Evolutionary conservation across 257 asterid species (phyloP), one percentile per base, ranked within the genome.

Genomic region (Solanum piurae): DNA sequence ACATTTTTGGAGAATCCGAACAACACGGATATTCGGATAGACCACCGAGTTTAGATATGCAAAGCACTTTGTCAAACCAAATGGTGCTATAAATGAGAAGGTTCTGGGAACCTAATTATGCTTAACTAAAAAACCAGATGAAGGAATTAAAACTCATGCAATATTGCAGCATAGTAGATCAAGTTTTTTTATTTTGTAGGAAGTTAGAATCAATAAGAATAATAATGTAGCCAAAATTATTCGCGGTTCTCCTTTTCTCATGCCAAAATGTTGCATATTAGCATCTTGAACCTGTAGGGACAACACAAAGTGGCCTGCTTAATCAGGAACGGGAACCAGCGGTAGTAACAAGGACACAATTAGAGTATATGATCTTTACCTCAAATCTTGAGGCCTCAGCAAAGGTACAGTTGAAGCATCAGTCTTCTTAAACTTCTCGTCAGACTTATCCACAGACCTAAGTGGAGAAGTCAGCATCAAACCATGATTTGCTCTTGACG

Each of bases 391-490:
- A 87, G 99, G 98, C 75, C 98, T 94, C 91, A 97, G 87, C 91
- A 95, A 84, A 88, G 99, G 96, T 87, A 90, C 91, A 69, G 90
- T 91, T 49, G 94, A 88, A 73, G 91, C 87, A 86, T 92, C 90
- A 9, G 86, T 90, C 46, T 91, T 89, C 86, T 89, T 90, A 87
- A 83, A 86, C 71, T 90, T 95, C 86, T 90, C 95, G 25, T 90
- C 94, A 29, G 92, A 85, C 83, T 87, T 92, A 86, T 92, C 88
- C 88, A 92, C 92, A 84, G 95, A 93, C 87, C 97, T 93, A 87
- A 97, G 95, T 2, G 99, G 98, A 89, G 98, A 95, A 91, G 98
- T 94, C 91, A 95, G 71, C 98, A 95, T 95, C 93, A 97, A 87
- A 84, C 99, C 99, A 62, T 91, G 92, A 86, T 93, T 93, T 52